Evolutionary conservation across 148 eudicot species (phyloP).

Genomic region (Simmondsia chinensis): DNA sequence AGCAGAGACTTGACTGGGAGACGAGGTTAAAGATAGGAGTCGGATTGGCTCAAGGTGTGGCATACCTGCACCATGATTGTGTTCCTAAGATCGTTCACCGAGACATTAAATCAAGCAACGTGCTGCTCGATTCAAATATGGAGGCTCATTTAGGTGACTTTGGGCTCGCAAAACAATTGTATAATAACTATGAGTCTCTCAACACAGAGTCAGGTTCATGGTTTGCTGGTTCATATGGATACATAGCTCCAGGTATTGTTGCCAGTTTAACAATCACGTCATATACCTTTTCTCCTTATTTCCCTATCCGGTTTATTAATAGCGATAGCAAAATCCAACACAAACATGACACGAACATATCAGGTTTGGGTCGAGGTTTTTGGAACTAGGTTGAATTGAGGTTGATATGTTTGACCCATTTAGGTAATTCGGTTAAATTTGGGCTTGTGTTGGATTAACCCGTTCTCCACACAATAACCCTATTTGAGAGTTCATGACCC

Average conservation of each 20-base stretch:
- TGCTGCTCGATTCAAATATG: conserved; percentile 75
- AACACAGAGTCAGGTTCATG: conserved; percentile 75
- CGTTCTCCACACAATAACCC: too few relatives aligned
- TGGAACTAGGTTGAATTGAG: too few relatives aligned
- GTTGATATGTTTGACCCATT: too few relatives aligned
- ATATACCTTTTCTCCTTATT: too few relatives aligned
- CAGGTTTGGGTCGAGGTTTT: too few relatives aligned
- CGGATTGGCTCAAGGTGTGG: conserved; percentile 91
- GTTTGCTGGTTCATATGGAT: conserved; percentile 97
- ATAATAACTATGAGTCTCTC: conserved; percentile 35
- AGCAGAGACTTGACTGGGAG: conserved; percentile 63
- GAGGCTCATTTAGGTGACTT: conserved; percentile 97
- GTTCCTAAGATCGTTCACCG: conserved; percentile 90
- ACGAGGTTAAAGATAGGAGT: conserved; percentile 68
- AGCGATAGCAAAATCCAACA: too few relatives aligned
- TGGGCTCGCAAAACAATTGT: conserved; percentile 77
- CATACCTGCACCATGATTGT: conserved; percentile 91
- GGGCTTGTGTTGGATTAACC: too few relatives aligned
- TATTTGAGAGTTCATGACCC: too few relatives aligned
- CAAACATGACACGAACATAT: too few relatives aligned
- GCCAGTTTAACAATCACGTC: background rate
- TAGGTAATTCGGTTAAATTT: too few relatives aligned
- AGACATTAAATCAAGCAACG: conserved; percentile 84
- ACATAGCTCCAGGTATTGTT: conserved; percentile 86
- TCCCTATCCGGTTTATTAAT: too few relatives aligned